phyloP scores from a whole-genome alignment of 2,329 filamentous ascomycete species.

The Colletotrichum sp. region DNA sequence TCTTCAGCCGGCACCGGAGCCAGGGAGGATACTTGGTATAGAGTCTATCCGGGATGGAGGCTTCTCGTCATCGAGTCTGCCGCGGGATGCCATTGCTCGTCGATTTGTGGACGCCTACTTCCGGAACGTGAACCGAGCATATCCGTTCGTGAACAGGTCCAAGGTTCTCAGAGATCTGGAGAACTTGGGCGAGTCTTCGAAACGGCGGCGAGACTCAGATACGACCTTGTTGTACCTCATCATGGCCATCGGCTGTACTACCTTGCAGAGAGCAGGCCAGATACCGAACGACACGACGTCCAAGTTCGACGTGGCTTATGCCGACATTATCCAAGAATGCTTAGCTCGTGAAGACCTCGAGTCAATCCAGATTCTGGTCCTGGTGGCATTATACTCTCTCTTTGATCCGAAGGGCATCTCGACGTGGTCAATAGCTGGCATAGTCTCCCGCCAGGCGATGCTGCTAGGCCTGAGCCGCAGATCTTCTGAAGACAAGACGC shows the following conservation, averaged over 20 bases:
- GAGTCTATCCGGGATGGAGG: constrained; percentile 9
- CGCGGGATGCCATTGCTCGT: constrained; percentile 30
- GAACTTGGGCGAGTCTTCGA: constrained; percentile 26
- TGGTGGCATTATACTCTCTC: constrained; percentile 47
- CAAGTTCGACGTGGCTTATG: constrained; percentile 41
- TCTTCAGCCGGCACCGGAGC: constrained; percentile 4
- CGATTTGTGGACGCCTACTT: constrained; percentile 50
- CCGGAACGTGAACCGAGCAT: constrained; percentile 48
- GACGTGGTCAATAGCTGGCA: constrained; percentile 44
- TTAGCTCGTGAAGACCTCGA: constrained; percentile 38
- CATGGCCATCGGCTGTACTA: constrained; percentile 52
- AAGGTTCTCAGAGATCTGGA: constrained; percentile 40
- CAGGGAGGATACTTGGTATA: constrained; percentile 3
- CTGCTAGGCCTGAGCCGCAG: constrained; percentile 40
- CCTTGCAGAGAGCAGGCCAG: constrained; percentile 46
- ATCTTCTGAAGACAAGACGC: constrained; percentile 29
- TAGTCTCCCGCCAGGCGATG: constrained; percentile 44
- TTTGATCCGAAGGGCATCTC: constrained; percentile 46
- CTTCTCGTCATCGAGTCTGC: constrained; percentile 17
- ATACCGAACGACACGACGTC: constrained; percentile 35
- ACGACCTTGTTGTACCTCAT: constrained; percentile 46
- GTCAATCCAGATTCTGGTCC: constrained; percentile 44
- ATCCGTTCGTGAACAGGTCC: constrained; percentile 47
- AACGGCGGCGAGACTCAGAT: constrained; percentile 29
- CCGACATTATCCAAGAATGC: constrained; percentile 46